A percentile compares a stretch with the other conserved stretches of the same genome.
These are phyloP conservation scores for Aphanomyces invadans DNA, from an alignment of 352 stramenopile genomes.

Conservation along the genomic window DNA sequence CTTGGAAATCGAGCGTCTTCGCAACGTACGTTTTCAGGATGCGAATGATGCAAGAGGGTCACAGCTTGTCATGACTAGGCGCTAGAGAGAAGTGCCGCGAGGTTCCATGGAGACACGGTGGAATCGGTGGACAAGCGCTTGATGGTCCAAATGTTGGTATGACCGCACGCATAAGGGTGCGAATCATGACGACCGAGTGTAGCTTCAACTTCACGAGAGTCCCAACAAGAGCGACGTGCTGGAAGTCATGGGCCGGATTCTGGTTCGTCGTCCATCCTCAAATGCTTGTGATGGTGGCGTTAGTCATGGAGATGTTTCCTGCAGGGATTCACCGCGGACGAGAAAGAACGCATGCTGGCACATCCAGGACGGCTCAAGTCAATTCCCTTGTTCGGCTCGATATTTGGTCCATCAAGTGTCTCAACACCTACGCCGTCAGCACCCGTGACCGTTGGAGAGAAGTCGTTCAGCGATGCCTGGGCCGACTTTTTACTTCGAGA, in stretches of 20 bases:
- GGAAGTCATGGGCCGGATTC: slow-evolving; percentile 17
- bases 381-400: slow-evolving; percentile 2
- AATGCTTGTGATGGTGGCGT: not conserved
- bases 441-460: not conserved
- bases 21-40: not conserved
- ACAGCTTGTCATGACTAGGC: not conserved
- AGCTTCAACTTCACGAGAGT: slow-evolving; percentile 18
- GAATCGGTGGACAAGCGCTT: slow-evolving; percentile 19
- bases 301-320: not conserved
- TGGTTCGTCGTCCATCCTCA: not conserved
- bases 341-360: slow-evolving; percentile 8
- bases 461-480: slow-evolving; percentile 15
- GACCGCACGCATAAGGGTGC: not conserved
- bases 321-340: slow-evolving; percentile 13
- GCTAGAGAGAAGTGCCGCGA: not conserved
- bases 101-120: not conserved
- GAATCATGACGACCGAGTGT: not conserved
- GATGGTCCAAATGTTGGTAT: slow-evolving; percentile 18
- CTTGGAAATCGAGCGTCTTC: not conserved
- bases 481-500: slow-evolving; percentile 15
- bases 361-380: not conserved
- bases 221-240: slow-evolving; percentile 19
- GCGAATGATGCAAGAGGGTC: not conserved
- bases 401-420: not conserved
- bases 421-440: not conserved